Evolutionary conservation across 177 flowering plant genomes (phyloP).

Genomic region (Vitis hybrid): DNA sequence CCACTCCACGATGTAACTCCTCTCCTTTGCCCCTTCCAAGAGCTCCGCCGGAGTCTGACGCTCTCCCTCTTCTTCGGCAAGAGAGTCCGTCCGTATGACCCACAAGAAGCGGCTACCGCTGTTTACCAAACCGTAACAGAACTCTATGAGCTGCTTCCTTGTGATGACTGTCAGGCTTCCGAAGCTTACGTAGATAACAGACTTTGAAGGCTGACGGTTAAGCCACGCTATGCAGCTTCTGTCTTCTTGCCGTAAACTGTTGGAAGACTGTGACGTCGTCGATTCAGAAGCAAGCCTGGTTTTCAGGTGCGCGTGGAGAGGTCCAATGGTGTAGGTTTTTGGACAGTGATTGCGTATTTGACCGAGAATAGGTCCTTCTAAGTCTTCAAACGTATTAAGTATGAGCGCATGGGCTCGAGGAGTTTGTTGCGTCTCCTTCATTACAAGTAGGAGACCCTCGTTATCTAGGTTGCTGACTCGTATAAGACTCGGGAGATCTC

Average conservation of each 20-base stretch:
- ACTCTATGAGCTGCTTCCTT: conserved; percentile 17
- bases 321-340: conserved; percentile 47
- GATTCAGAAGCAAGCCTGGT: background rate
- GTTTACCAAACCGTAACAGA: conserved; percentile 27
- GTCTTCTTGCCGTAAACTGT: conserved; percentile 20
- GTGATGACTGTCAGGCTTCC: conserved; percentile 18
- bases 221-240: conserved; percentile 30
- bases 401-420: conserved; percentile 29
- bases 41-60: background rate
- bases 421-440: conserved; percentile 17
- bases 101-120: too few relatives aligned
- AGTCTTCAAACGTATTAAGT: conserved; percentile 60
- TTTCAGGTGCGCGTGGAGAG: conserved; percentile 40
- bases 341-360: conserved; percentile 34
- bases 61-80: too few relatives aligned
- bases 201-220: conserved; percentile 22
- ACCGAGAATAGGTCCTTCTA: conserved; percentile 40
- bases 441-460: conserved; percentile 11
- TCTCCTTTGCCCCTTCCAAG: conserved; percentile 5
- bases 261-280: conserved; percentile 7
- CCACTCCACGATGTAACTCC: conserved; percentile 39
- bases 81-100: conserved; percentile 21
- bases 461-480: conserved; percentile 15
- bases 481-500: conserved; percentile 48
- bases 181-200: conserved; percentile 39